A percentile compares a stretch with the other conserved stretches of the same genome.
phyloP scores from a whole-genome alignment of 495 filamentous ascomycete genomes.

The Lasiosphaeria ovina region DNA sequence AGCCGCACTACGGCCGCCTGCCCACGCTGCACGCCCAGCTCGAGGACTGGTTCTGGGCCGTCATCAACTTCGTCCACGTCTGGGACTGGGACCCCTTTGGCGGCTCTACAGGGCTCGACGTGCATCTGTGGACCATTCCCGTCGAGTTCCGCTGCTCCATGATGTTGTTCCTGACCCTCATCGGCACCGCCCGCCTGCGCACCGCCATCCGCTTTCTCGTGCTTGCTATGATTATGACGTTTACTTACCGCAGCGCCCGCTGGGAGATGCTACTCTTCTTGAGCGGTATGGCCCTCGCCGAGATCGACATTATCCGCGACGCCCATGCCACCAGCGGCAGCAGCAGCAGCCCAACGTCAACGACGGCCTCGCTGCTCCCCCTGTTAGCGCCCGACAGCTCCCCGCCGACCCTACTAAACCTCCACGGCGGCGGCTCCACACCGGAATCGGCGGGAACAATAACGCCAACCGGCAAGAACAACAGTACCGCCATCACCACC shows the following conservation, averaged over 20 bases:
- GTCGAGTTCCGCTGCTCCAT: constrained; percentile 66
- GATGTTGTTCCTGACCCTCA: constrained; percentile 58
- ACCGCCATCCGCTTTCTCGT: constrained; percentile 25
- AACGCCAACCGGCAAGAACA: neutral
- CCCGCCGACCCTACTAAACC: too few relatives aligned
- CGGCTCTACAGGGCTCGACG: constrained; percentile 56
- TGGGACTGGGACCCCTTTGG: constrained; percentile 40
- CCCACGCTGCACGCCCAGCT: constrained; percentile 28
- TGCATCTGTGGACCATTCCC: constrained; percentile 73
- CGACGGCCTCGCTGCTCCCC: too few relatives aligned
- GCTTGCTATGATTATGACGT: constrained; percentile 30
- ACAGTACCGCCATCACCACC: constrained; percentile 11
- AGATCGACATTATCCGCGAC: constrained; percentile 35
- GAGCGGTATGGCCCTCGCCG: constrained; percentile 40
- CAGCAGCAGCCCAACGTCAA: neutral
- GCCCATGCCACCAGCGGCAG: constrained; percentile 18
- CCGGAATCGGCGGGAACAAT: constrained; percentile 15
- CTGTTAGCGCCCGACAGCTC: too few relatives aligned
- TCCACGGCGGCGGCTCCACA: too few relatives aligned
- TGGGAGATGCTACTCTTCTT: constrained; percentile 48
- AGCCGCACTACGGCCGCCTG: constrained; percentile 36
- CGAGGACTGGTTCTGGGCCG: constrained; percentile 32
- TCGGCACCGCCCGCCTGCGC: constrained; percentile 43
- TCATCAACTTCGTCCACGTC: constrained; percentile 40
- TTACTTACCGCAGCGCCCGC: constrained; percentile 29